Percentiles rank a stretch among this genome's conserved stretches.
Conservation (phyloP, 176 grass and related monocot species). For the Metroxylon sagu region DNA sequence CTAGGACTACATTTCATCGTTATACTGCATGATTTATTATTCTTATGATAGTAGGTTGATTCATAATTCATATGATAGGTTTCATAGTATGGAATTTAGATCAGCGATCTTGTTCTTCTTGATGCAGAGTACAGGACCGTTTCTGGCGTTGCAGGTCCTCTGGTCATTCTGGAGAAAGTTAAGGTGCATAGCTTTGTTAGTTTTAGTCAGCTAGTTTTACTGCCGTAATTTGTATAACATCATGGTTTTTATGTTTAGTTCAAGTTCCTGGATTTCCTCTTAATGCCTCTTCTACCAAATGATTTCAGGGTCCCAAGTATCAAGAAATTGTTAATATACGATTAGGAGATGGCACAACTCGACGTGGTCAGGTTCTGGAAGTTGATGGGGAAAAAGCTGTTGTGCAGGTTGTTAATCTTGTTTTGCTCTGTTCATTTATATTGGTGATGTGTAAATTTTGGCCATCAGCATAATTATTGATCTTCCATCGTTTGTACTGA, state of each 20-base stretch:
- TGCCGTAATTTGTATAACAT: too few species aligned
- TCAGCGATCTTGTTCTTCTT: not conserved
- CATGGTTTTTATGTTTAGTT: too few species aligned
- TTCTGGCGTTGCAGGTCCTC: conserved; percentile 93
- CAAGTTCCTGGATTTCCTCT: too few species aligned
- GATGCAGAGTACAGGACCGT: conserved; percentile 92
- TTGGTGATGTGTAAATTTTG: too few species aligned
- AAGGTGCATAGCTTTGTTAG: conserved; percentile 40
- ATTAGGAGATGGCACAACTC: conserved; percentile 85
- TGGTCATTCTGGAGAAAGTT: conserved; percentile 99
- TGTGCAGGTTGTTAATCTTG: conserved; percentile 56
- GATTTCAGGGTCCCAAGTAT: conserved; percentile 74
- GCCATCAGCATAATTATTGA: conserved; percentile 4
- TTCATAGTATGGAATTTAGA: not conserved
- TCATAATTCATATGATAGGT: not conserved
- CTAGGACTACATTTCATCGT: too few species aligned
- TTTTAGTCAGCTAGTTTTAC: too few species aligned
- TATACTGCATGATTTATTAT: not conserved
- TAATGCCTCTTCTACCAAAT: too few species aligned
- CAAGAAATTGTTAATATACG: conserved; percentile 99
- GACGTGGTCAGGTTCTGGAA: conserved; percentile 98
- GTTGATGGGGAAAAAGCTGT: conserved; percentile 99
- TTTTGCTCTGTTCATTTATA: too few species aligned
- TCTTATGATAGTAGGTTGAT: not conserved
- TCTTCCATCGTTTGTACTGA: not conserved